Evolutionary conservation across 1,284 basidiomycete species (phyloP).

Genomic region (Melampsora abietis-canadensis): DNA sequence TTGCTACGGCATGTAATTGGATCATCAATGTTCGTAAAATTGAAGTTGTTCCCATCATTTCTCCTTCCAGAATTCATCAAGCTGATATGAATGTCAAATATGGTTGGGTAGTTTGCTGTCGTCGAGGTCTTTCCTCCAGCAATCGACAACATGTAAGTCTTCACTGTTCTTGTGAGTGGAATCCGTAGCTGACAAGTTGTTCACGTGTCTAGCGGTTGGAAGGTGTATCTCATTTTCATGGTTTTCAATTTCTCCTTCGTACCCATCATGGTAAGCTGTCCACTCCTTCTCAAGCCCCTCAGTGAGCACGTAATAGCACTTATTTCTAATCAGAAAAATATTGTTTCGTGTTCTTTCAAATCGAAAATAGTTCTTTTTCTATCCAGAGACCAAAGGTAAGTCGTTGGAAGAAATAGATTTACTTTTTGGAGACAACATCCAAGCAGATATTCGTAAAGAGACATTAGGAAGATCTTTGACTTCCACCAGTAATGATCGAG

Average conservation of each 20-base stretch:
- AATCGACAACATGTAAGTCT: slow-evolving; percentile 34
- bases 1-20: slow-evolving; percentile 52
- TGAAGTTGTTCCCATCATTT: background rate
- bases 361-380: slow-evolving; percentile 42
- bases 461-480: background rate
- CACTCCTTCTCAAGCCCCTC: background rate
- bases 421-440: slow-evolving; percentile 36
- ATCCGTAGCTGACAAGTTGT: slow-evolving; percentile 44
- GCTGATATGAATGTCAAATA: background rate
- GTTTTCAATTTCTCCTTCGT: slow-evolving; percentile 44
- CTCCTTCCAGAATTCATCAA: no score
- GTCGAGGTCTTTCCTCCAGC: slow-evolving; percentile 44
- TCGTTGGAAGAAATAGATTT: slow-evolving; percentile 42
- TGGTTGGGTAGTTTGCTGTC: slow-evolving; percentile 30
- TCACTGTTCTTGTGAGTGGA: slow-evolving; percentile 48
- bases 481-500: background rate
- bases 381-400: slow-evolving; percentile 47
- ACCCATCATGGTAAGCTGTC: slow-evolving; percentile 42
- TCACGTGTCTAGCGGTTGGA: slow-evolving; percentile 47
- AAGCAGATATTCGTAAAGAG: slow-evolving; percentile 11
- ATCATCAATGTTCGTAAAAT: slow-evolving; percentile 49
- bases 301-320: no score
- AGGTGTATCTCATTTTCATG: slow-evolving; percentile 50
- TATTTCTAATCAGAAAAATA: background rate
- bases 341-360: background rate